Evolutionary conservation across 2,329 filamentous ascomycete genomes (phyloP), one percentile per base, ranked within the genome.

Genomic region (Exophiala mesophila): DNA sequence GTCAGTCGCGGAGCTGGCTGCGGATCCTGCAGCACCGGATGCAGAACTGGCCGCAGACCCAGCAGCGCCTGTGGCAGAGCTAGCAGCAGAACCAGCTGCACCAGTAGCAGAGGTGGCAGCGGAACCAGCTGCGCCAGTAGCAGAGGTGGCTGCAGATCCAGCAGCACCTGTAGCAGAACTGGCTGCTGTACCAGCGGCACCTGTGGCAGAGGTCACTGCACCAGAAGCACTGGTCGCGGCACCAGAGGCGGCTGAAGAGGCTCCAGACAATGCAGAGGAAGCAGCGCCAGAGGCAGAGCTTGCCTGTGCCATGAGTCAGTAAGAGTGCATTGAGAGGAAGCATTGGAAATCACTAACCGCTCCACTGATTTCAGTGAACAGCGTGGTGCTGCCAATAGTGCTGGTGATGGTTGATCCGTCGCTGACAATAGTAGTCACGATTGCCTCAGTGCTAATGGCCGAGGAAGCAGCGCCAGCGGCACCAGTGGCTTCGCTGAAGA

Each of bases 101-200:
- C 34, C 45, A 29, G 46, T 52, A 30, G 52, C 51, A 39, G 55
- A 57, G 13, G 41, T 29, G 41, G 48, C 36, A 30, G 43, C 45
- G 26, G 45, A n/a, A 34, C 38, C 42, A 17, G 49, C 53, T 28
- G 49, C 45, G 21, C 43, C 42, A 18, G 45, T 34, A 35, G 15
- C 43, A 38, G 40, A 28, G 20, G 35, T 28, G 8, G 50, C 38
- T 13, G 36, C 44, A 20, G 47, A 37, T 26, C 35, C 41, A 35
- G 36, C 41, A 28, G 52, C 44, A 15, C 44, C 43, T 35, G 51
- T 50, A 5, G 42, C 49, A 38, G 52, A 52, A 9, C 36, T 43
- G n/a, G 44, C 36, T 16, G 23, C 49, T 13, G 50, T 51, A 8
- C 44, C 32, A 26, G 47, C 49, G 36, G 50, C 50, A 21, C 34